Evolutionary conservation across 768 basidiomycete genomes (phyloP).

Genomic region (Tubosaeta sp.): DNA sequence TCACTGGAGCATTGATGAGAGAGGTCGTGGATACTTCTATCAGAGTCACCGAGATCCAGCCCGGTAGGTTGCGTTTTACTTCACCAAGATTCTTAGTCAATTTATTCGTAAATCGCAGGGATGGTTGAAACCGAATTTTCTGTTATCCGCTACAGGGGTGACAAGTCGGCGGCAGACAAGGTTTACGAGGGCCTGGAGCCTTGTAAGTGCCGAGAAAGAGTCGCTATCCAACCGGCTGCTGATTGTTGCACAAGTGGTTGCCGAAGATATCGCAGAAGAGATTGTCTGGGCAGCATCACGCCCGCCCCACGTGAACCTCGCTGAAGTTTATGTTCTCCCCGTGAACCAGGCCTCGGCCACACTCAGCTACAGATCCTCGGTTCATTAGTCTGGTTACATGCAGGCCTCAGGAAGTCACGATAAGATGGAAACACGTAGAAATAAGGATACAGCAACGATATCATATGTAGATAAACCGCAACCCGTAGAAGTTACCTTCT

Average conservation of each 20-base stretch:
- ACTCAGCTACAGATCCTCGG: conserved; percentile 49
- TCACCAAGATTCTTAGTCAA: conserved; percentile 2
- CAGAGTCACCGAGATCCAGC: conserved; percentile 91
- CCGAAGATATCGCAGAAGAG: conserved; percentile 92
- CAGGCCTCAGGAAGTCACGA: neutral
- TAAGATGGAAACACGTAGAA: conserved; percentile 9
- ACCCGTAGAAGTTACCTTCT: conserved; percentile 25
- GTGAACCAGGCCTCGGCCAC: conserved; percentile 75
- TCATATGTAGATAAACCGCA: conserved; percentile 13
- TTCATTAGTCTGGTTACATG: conserved; percentile 1
- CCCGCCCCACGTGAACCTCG: conserved; percentile 89
- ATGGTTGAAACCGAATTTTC: conserved; percentile 96
- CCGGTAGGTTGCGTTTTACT: conserved; percentile 46
- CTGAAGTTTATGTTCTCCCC: conserved; percentile 73
- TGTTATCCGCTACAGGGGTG: conserved; percentile 83
- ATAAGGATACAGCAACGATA: conserved; percentile 34
- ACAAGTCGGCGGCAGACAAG: conserved; percentile 74
- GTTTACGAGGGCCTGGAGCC: conserved; percentile 90
- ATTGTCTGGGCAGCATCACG: conserved; percentile 95
- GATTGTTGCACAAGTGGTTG: conserved; percentile 50
- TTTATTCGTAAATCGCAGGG: conserved; percentile 35
- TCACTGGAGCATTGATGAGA: conserved; percentile 73
- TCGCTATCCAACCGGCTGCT: neutral
- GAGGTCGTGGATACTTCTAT: conserved; percentile 93
- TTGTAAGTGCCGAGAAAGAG: conserved; percentile 43